phyloP scores from a whole-genome alignment of 176 grass and related monocot genomes.

The Cymbopogon citratus region DNA sequence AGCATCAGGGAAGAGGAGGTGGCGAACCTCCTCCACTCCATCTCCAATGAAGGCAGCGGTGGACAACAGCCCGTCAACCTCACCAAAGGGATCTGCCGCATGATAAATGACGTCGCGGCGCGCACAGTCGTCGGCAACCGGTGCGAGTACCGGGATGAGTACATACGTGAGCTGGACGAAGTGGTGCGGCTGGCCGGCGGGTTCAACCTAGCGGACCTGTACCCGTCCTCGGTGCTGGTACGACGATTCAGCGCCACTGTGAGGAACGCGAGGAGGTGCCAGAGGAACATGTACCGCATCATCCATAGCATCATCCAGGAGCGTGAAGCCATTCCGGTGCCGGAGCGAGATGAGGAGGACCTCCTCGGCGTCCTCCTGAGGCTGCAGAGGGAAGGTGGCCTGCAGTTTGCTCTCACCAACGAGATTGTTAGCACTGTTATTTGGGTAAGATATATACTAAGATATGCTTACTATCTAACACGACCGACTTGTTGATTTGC shows the following conservation, averaged over 20 bases:
- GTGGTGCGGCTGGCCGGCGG: constrained; percentile 13
- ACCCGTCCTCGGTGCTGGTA: constrained; percentile 5
- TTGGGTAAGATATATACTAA: too few species aligned
- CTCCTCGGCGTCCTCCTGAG: too few species aligned
- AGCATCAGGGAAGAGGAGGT: too few species aligned
- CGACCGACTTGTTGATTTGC: too few species aligned
- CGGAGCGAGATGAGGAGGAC: too few species aligned
- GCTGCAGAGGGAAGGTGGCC: too few species aligned
- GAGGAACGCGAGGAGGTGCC: not conserved
- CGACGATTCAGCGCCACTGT: not conserved
- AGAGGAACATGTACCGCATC: not conserved
- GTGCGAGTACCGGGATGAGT: constrained; percentile 20
- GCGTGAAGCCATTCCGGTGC: too few species aligned
- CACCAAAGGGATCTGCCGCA: not conserved
- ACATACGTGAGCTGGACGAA: constrained; percentile 1
- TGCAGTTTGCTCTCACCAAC: too few species aligned
- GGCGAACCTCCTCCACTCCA: too few species aligned
- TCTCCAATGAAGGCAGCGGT: too few species aligned
- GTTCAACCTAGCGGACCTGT: constrained; percentile 24
- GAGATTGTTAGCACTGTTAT: too few species aligned
- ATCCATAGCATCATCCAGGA: constrained; percentile 1
- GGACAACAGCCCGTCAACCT: not conserved
- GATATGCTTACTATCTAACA: too few species aligned
- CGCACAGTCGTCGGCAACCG: constrained; percentile 24
- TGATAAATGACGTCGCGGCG: constrained; percentile 12